These are phyloP conservation scores for Mortierella sp. DNA, from an alignment of 371 early-diverging fungal genomes.

Conservation along the genomic window DNA sequence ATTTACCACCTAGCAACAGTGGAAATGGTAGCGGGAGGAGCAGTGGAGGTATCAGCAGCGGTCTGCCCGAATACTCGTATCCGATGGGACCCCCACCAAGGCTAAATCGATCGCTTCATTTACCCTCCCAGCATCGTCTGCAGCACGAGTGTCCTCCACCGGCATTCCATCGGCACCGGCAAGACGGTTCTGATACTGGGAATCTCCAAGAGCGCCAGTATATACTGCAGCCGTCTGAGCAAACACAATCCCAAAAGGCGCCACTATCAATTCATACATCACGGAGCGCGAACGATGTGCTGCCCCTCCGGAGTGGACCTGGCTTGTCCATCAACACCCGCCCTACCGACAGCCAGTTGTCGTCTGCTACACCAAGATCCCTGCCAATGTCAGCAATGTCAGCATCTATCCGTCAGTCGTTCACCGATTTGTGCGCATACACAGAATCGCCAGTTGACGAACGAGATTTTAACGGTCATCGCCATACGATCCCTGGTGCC, in stretches of 20 bases:
- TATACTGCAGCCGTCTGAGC: no score
- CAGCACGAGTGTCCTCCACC: slow-evolving; percentile 11
- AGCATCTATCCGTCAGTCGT: slow-evolving; percentile 4
- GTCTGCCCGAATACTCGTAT: slow-evolving; percentile 35
- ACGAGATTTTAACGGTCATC: slow-evolving; percentile 7
- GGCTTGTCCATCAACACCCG: not conserved
- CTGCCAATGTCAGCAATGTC: slow-evolving; percentile 1
- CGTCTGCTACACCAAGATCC: slow-evolving; percentile 32
- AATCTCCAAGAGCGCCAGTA: no score
- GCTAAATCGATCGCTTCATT: slow-evolving; percentile 5
- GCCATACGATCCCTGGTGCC: not conserved
- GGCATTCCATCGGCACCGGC: slow-evolving; percentile 1
- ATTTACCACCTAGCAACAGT: not conserved
- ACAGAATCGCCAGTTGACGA: slow-evolving; percentile 35
- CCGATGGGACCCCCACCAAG: slow-evolving; percentile 23
- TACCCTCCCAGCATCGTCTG: slow-evolving; percentile 7
- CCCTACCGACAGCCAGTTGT: slow-evolving; percentile 12
- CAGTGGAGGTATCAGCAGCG: slow-evolving; percentile 26
- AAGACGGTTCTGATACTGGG: no score
- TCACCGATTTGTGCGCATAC: slow-evolving; percentile 9
- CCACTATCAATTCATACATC: slow-evolving; percentile 28
- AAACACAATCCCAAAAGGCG: no score
- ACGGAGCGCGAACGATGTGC: no score
- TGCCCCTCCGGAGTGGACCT: slow-evolving; percentile 12
- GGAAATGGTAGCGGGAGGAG: slow-evolving; percentile 4